A percentile compares a stretch with the other conserved stretches of the same genome.
Evolutionary conservation across 345 rosid genomes (phyloP).

Genomic region (Populus ilicifolia): DNA sequence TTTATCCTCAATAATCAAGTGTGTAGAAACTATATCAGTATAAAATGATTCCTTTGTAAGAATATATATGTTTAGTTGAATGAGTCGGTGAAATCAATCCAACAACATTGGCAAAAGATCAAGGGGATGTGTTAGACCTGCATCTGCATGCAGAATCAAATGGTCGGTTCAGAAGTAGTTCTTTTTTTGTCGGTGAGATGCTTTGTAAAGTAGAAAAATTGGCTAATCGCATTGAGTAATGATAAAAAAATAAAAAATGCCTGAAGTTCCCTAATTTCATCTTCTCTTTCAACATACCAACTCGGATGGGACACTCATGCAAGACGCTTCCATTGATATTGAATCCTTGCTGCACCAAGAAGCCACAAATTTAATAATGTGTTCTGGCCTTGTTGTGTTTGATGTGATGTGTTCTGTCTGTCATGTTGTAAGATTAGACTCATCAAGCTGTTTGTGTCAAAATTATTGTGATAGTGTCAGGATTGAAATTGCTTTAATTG

Average conservation of each 20-base stretch:
- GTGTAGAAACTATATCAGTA: background rate
- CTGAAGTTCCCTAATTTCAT: background rate
- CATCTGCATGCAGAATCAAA: background rate
- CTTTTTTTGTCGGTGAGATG: background rate
- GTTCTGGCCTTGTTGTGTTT: too few species aligned
- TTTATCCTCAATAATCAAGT: background rate
- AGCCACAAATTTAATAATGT: too few species aligned
- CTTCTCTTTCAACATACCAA: background rate
- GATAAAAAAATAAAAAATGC: background rate
- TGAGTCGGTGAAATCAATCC: background rate
- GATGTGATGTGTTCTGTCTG: too few species aligned
- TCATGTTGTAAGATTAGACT: too few species aligned
- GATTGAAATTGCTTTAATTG: too few species aligned
- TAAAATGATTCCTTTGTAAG: too few species aligned
- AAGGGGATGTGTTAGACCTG: background rate
- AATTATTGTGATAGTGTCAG: too few species aligned
- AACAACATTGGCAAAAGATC: background rate
- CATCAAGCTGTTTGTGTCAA: too few species aligned
- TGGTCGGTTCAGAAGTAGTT: background rate
- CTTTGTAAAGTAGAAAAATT: background rate
- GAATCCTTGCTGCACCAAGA: background rate
- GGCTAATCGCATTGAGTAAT: background rate
- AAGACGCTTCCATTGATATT: background rate
- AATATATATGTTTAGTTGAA: too few species aligned
- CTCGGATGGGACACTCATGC: too few species aligned